These are phyloP conservation scores for Filosporella fistucella DNA, from an alignment of 495 filamentous ascomycete genomes.

Conservation along the genomic window DNA sequence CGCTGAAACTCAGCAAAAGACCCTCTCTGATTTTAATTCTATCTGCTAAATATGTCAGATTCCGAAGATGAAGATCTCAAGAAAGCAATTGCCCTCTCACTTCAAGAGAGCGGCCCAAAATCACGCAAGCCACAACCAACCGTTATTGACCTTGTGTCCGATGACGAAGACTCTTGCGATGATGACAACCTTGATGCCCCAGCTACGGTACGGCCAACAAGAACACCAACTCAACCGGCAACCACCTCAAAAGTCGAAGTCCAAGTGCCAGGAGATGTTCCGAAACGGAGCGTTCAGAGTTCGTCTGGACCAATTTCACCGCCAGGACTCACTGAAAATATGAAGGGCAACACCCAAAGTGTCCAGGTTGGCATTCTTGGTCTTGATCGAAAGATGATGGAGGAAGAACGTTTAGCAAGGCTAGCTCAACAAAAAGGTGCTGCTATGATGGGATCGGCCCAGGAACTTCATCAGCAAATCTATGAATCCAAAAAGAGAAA, in stretches of 20 bases:
- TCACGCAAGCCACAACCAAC: not conserved
- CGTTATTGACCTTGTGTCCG: slow-evolving; percentile 24
- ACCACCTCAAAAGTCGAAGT: not conserved
- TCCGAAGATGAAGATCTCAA: slow-evolving; percentile 42
- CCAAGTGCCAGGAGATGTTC: not conserved
- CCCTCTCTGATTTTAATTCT: no score
- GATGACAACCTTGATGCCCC: slow-evolving; percentile 19
- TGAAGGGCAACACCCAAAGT: no score
- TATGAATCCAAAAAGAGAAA: slow-evolving; percentile 47
- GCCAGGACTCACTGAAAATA: no score
- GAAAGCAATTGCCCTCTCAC: slow-evolving; percentile 48
- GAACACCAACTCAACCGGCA: not conserved
- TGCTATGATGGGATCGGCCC: not conserved
- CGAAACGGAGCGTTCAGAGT: not conserved
- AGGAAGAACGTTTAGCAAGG: slow-evolving; percentile 75
- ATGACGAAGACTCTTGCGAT: slow-evolving; percentile 18
- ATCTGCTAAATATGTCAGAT: slow-evolving; percentile 18
- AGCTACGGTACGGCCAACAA: not conserved
- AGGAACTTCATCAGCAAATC: no score
- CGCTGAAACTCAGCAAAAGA: no score
- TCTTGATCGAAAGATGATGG: slow-evolving; percentile 76
- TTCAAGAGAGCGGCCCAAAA: slow-evolving; percentile 21
- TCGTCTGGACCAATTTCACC: no score
- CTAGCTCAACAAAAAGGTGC: slow-evolving; percentile 23
- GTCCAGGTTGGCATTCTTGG: slow-evolving; percentile 1